phyloP scores from a whole-genome alignment of 768 basidiomycete species.

The Suillus sp. region DNA sequence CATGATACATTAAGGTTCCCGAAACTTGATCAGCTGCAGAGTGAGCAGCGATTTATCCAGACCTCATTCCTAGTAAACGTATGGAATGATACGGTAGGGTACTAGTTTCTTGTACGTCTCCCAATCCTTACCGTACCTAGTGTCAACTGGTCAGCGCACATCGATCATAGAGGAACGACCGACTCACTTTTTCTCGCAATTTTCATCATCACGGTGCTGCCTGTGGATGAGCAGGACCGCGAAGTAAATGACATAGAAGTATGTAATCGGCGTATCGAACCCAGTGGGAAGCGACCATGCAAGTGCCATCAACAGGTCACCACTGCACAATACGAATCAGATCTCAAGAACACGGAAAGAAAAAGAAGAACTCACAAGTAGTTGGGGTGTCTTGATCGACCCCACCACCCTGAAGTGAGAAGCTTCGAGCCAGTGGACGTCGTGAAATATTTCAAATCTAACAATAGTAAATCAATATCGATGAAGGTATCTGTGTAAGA shows the following conservation, averaged over 20 bases:
- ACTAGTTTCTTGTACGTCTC: conserved; percentile 85
- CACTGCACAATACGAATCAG: conserved; percentile 42
- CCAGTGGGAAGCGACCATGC: conserved; percentile 95
- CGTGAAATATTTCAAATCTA: conserved; percentile 77
- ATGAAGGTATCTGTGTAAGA: not conserved
- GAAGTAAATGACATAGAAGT: conserved; percentile 94
- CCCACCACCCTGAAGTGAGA: conserved; percentile 98
- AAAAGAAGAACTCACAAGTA: conserved; percentile 60
- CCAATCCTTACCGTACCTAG: conserved; percentile 94
- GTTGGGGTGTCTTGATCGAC: conserved; percentile 88
- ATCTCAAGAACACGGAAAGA: not conserved
- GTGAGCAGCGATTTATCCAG: not conserved
- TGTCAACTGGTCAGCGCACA: not conserved
- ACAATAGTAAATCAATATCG: not conserved
- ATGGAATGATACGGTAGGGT: conserved; percentile 84
- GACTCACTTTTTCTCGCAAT: conserved; percentile 82
- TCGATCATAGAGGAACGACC: conserved; percentile 9
- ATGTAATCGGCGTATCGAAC: conserved; percentile 90
- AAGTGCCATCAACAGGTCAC: conserved; percentile 85
- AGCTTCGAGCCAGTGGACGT: conserved; percentile 89
- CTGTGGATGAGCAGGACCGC: conserved; percentile 86
- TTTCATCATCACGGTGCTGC: conserved; percentile 88
- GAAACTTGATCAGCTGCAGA: not conserved
- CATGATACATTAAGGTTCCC: not conserved
- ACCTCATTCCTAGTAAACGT: conserved; percentile 57